Evolutionary conservation across 768 basidiomycete species (phyloP), one percentile per base, ranked within the genome.

Genomic region (Agaricus blazei): DNA sequence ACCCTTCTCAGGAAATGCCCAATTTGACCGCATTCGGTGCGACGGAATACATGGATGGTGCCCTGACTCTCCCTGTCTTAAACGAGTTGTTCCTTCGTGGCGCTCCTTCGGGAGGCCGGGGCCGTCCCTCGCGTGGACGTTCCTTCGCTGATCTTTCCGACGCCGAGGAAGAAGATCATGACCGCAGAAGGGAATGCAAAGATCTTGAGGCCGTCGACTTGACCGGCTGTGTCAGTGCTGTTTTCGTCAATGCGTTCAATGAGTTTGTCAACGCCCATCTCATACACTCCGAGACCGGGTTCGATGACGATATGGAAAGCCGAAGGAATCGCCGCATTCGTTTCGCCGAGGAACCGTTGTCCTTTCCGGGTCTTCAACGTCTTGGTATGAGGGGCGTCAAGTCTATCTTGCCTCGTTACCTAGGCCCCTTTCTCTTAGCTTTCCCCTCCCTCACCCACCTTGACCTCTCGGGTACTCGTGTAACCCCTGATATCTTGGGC

Each of bases 41-140:
- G 4, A 98, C 96, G 2, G 96, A 99, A 68, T 99, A 98, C 67
- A 98, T 99, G 91, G 96, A 99, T 61, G 87, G 90, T 3, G 87
- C 96, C 0, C 76, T 99, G 41, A 90, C 87, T 11, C 73, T 90
- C 14, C 77, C 86, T 0, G 94, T 98, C 15, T 74, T 99, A 9
- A 89, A 85, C 52, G 96, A 98, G 65, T 73, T 99, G 15, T 85
- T 99, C 63, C 83, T 98, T 58, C 86, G 96, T 28, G 95, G 96
- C 27, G 72, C 76, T 6, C 79, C 83, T 8, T 86, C 87, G 27
- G 81, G 84, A 41, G 83, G 83, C 0, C 77, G 88, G 11, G 85
- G 88, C 0, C 83, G 85, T 23, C 82, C 83, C 9, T 75, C 79
- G 9, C 83, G 90, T 48, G 84, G 86, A 4, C 85, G 88, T 28